These are phyloP conservation scores for Phaffia tasmanica DNA, from an alignment of 768 basidiomycete genomes.

Conservation along the genomic window DNA sequence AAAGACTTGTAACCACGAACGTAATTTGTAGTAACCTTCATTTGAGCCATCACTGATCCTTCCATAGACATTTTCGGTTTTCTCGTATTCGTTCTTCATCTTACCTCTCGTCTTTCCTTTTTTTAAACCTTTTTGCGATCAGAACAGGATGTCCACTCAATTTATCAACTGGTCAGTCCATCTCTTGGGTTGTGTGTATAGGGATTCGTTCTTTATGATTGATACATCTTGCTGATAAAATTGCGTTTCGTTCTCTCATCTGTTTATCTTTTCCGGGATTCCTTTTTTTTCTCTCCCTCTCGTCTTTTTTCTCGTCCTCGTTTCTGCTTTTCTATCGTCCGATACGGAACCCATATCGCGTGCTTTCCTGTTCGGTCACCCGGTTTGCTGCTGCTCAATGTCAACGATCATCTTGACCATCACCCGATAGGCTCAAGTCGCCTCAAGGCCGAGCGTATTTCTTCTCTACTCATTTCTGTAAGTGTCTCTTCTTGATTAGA, in stretches of 20 bases:
- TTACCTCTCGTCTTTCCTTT: neutral
- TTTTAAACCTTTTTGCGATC: neutral
- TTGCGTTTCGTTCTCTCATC: neutral
- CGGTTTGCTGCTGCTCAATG: too few species aligned
- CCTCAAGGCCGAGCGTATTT: conserved; percentile 24
- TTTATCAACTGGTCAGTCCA: conserved; percentile 23
- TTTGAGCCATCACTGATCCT: too few species aligned
- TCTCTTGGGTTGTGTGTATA: too few species aligned
- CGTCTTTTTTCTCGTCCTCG: neutral
- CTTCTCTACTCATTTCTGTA: conserved; percentile 27
- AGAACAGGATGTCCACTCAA: conserved; percentile 14
- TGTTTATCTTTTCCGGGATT: neutral
- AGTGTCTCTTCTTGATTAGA: neutral
- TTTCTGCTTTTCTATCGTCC: too few species aligned
- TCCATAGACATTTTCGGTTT: too few species aligned
- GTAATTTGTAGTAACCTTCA: too few species aligned
- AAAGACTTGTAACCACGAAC: too few species aligned
- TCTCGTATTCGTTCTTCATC: neutral
- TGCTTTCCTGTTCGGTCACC: too few species aligned
- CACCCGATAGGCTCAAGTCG: conserved; percentile 18
- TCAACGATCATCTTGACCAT: too few species aligned
- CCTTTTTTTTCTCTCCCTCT: neutral
- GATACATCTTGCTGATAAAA: neutral
- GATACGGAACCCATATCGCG: too few species aligned
- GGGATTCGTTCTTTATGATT: neutral